A percentile compares a stretch with the other conserved stretches of the same genome.
phyloP scores from a whole-genome alignment of 1,139 yeast species.

The Candida anutae region DNA sequence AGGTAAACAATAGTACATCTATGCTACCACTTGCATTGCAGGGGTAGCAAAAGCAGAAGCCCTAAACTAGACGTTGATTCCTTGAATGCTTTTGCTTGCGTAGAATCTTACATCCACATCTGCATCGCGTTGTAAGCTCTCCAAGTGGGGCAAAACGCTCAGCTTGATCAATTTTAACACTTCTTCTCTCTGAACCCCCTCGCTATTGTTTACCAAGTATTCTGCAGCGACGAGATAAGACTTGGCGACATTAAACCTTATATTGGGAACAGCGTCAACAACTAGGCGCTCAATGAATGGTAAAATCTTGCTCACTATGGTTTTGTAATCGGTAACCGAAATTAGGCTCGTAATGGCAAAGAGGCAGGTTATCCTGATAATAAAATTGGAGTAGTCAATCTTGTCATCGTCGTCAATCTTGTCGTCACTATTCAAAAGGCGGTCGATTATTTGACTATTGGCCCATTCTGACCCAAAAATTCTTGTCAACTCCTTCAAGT shows the following conservation, averaged over 20 bases:
- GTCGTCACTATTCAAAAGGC: conserved; percentile 44
- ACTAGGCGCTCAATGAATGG: conserved; percentile 73
- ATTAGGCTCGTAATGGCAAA: conserved; percentile 79
- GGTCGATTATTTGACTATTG: conserved; percentile 69
- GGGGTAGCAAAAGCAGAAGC: too few species aligned
- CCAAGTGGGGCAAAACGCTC: conserved; percentile 58
- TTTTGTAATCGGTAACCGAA: conserved; percentile 53
- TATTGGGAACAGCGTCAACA: conserved; percentile 84
- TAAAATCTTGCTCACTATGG: conserved; percentile 57
- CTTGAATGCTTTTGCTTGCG: conserved; percentile 54
- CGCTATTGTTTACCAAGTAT: conserved; percentile 29
- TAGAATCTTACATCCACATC: conserved; percentile 90
- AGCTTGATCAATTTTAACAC: conserved; percentile 38
- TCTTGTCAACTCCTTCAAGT: conserved; percentile 68
- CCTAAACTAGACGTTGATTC: conserved; percentile 23
- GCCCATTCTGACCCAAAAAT: conserved; percentile 97
- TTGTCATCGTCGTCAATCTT: conserved; percentile 30
- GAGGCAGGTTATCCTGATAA: conserved; percentile 85
- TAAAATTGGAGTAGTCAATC: conserved; percentile 58
- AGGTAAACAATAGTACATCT: too few species aligned
- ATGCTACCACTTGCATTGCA: too few species aligned
- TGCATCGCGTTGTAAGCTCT: conserved; percentile 57
- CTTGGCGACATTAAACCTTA: conserved; percentile 90
- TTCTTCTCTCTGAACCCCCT: conserved; percentile 14
- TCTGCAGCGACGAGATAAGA: conserved; percentile 59